A percentile compares a stretch with the other conserved stretches of the same genome.
Conservation (phyloP, 441 rosid species). For the Pelargonium fulgidum region DNA sequence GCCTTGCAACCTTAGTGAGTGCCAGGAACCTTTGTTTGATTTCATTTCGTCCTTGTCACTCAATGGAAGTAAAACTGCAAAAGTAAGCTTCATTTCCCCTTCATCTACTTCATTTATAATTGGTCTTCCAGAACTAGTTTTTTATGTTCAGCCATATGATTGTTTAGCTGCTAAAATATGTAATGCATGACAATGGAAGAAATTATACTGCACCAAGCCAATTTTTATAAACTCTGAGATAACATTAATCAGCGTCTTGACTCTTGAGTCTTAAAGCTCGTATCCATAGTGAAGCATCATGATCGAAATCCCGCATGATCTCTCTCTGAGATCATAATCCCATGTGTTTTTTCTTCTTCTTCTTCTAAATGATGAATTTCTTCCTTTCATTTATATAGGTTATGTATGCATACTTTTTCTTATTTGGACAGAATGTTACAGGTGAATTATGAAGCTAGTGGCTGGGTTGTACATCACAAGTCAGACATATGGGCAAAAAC, state of each 20-base stretch:
- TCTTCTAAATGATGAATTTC: background rate
- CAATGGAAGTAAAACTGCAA: constrained; percentile 24
- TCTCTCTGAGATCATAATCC: background rate
- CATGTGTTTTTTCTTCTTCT: background rate
- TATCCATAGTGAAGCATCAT: no score
- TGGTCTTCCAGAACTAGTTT: background rate
- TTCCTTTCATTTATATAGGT: background rate
- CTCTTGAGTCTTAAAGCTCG: background rate
- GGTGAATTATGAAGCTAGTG: constrained; percentile 63
- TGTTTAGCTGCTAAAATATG: background rate
- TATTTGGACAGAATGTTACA: constrained; percentile 18
- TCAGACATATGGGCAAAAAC: constrained; percentile 71
- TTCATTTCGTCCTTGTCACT: constrained; percentile 19
- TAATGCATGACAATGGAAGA: background rate
- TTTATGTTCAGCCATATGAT: background rate
- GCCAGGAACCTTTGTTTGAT: constrained; percentile 27
- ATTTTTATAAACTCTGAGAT: background rate
- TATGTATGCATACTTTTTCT: constrained; percentile 3
- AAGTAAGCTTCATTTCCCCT: constrained; percentile 8
- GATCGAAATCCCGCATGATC: background rate
- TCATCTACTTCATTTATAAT: background rate
- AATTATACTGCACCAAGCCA: background rate
- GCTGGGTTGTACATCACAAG: constrained; percentile 70
- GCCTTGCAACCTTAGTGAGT: constrained; percentile 27
- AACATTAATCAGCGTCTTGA: background rate